phyloP scores from a whole-genome alignment of 2,329 filamentous ascomycete genomes.

The Botrytis deweyae region DNA sequence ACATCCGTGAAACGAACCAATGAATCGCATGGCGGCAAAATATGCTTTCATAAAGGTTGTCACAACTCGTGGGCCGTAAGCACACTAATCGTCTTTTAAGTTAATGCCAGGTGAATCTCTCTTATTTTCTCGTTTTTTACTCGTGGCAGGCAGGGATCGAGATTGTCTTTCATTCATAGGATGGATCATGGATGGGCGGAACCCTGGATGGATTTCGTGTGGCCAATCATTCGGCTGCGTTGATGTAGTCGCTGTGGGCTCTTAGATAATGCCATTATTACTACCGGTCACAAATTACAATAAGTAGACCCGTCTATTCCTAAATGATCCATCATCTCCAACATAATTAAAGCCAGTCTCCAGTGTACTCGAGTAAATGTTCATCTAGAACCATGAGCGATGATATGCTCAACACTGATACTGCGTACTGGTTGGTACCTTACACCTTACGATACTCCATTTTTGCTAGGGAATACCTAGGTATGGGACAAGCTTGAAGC shows the following conservation, averaged over 20 bases:
- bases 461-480: background rate
- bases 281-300: background rate
- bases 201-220: background rate
- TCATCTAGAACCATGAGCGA: background rate
- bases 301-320: background rate
- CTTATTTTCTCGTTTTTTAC: conserved; percentile 16
- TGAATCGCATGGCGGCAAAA: background rate
- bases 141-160: conserved; percentile 12
- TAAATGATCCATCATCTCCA: background rate
- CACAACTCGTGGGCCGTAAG: conserved; percentile 1
- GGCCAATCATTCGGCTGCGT: background rate
- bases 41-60: conserved; percentile 3
- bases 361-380: background rate
- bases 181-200: background rate
- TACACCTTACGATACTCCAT: background rate
- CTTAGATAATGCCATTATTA: background rate
- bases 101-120: conserved; percentile 7
- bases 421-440: background rate
- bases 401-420: background rate
- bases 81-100: background rate
- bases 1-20: background rate
- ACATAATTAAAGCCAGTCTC: background rate
- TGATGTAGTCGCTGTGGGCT: background rate
- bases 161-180: background rate
- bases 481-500: background rate